A percentile compares a stretch with the other conserved stretches of the same genome.
Conservation (phyloP, 2,329 filamentous ascomycete genomes). For the Apiospora pterosperma region DNA sequence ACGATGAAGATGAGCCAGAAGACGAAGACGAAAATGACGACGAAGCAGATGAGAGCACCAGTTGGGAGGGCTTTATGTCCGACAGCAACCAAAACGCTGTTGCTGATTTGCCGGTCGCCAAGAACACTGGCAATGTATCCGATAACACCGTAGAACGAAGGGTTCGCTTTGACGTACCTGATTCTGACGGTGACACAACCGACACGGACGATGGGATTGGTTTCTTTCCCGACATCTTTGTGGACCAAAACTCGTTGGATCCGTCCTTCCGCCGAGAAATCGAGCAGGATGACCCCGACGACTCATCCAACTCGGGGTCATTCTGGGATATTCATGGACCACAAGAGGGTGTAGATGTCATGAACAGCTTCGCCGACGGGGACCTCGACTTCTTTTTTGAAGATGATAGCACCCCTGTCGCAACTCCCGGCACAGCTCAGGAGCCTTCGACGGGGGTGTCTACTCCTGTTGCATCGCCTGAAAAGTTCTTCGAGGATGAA, state of each 20-base stretch:
- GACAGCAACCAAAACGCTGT: slow-evolving; percentile 38
- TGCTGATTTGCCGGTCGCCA: slow-evolving; percentile 37
- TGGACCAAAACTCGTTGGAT: slow-evolving; percentile 71
- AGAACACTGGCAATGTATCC: slow-evolving; percentile 19
- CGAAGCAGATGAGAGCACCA: slow-evolving; percentile 39
- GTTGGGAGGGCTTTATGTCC: slow-evolving; percentile 54
- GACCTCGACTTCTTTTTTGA: slow-evolving; percentile 37
- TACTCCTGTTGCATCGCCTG: slow-evolving; percentile 27
- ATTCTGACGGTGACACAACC: slow-evolving; percentile 64
- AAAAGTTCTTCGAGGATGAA: slow-evolving; percentile 27
- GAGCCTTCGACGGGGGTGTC: slow-evolving; percentile 28
- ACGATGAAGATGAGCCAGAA: slow-evolving; percentile 37
- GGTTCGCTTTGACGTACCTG: slow-evolving; percentile 70
- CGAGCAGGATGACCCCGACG: slow-evolving; percentile 59
- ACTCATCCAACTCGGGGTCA: slow-evolving; percentile 54
- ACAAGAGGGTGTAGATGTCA: slow-evolving; percentile 32
- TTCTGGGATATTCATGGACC: slow-evolving; percentile 61
- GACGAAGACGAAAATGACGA: slow-evolving; percentile 33
- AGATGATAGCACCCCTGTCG: slow-evolving; percentile 37
- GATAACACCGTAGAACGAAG: slow-evolving; percentile 47
- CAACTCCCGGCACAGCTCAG: slow-evolving; percentile 36
- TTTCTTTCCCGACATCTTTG: slow-evolving; percentile 75
- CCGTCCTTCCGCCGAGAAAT: slow-evolving; percentile 71
- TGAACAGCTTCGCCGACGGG: slow-evolving; percentile 20
- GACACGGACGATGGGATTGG: slow-evolving; percentile 59